These are phyloP conservation scores for Fomitopsis betulina DNA, from an alignment of 1,284 basidiomycete genomes.

Conservation along the genomic window DNA sequence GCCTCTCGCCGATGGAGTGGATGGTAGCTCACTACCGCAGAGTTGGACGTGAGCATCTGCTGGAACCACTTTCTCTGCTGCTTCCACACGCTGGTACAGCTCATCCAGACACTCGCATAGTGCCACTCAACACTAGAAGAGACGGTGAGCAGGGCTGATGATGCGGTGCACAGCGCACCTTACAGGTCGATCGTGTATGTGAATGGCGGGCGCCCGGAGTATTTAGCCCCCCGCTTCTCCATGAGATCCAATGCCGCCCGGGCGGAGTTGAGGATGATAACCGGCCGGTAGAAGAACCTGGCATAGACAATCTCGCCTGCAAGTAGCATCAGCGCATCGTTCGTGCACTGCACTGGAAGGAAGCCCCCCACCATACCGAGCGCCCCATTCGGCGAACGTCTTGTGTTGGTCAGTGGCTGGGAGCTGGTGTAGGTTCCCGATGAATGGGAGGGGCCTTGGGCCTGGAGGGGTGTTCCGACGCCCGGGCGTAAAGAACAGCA, in stretches of 20 bases:
- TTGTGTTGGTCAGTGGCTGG: constrained; percentile 17
- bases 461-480: constrained; percentile 14
- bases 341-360: no score
- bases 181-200: constrained; percentile 26
- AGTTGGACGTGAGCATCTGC: constrained; percentile 21
- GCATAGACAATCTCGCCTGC: constrained; percentile 34
- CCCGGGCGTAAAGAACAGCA: no score
- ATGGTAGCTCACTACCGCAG: constrained; percentile 17
- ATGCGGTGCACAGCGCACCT: not conserved
- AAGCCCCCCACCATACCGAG: constrained; percentile 10
- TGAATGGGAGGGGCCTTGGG: constrained; percentile 14
- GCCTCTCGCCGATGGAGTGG: constrained; percentile 24
- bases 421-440: constrained; percentile 21
- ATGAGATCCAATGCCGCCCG: constrained; percentile 34
- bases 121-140: constrained; percentile 12
- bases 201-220: constrained; percentile 32
- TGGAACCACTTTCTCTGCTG: constrained; percentile 27
- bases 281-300: constrained; percentile 28
- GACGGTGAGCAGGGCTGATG: no score
- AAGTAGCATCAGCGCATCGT: not conserved
- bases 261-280: constrained; percentile 33
- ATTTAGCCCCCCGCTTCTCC: constrained; percentile 35
- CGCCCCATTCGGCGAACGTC: constrained; percentile 19
- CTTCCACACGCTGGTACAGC: constrained; percentile 25
- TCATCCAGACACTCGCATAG: constrained; percentile 19